Conservation (phyloP, 306 rosid species). For the Malus asiatica region DNA sequence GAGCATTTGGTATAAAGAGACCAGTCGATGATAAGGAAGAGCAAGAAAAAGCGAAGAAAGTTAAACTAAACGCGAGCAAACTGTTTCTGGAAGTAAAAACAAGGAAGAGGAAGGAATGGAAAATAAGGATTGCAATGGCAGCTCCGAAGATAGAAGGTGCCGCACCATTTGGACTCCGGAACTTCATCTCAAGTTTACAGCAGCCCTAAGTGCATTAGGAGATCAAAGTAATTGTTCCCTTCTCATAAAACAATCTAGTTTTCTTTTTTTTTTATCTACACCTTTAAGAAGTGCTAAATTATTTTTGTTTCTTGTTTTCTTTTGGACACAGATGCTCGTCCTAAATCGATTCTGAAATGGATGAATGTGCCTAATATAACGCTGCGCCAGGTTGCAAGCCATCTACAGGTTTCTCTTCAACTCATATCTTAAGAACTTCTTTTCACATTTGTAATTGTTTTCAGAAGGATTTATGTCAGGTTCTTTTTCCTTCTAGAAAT, state of each 20-base stretch:
- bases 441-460: background rate
- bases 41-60: slow-evolving; percentile 4
- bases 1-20: background rate
- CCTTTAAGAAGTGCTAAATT: background rate
- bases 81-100: background rate
- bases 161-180: slow-evolving; percentile 34
- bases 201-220: slow-evolving; percentile 32
- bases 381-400: slow-evolving; percentile 46
- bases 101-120: background rate
- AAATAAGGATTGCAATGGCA: background rate
- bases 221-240: slow-evolving; percentile 24
- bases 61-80: background rate
- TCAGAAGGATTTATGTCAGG: background rate
- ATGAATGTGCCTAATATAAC: slow-evolving; percentile 40
- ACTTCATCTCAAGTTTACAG: slow-evolving; percentile 30
- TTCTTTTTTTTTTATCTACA: background rate
- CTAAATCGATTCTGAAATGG: slow-evolving; percentile 24
- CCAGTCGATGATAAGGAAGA: background rate
- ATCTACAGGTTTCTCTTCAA: slow-evolving; percentile 44
- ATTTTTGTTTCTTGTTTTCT: background rate
- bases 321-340: slow-evolving; percentile 32
- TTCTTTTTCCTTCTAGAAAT: slow-evolving; percentile 21
- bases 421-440: background rate
- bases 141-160: background rate
- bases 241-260: background rate